phyloP scores from a whole-genome alignment of 2,329 filamentous ascomycete genomes.

The Colletotrichum sp. region DNA sequence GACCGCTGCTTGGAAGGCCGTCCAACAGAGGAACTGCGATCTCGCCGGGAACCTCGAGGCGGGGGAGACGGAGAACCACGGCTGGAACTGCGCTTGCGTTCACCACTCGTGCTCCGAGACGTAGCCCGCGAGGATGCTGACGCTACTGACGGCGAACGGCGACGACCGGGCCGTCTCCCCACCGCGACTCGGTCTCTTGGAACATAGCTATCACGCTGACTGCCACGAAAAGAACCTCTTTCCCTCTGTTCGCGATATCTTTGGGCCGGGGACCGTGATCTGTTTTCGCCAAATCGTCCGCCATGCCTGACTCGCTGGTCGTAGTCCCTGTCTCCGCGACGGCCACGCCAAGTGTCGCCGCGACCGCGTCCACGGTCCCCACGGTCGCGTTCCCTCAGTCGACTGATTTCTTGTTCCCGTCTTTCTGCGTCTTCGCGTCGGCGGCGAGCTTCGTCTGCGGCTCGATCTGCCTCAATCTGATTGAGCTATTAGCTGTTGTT shows the following conservation, averaged over 20 bases:
- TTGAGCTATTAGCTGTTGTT: constrained; percentile 3
- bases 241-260: constrained; percentile 49
- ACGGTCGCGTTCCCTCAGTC: constrained; percentile 70
- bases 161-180: constrained; percentile 45
- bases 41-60: constrained; percentile 37
- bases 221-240: constrained; percentile 41
- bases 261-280: constrained; percentile 54
- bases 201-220: constrained; percentile 57
- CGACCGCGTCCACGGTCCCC: constrained; percentile 57
- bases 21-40: constrained; percentile 31
- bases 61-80: constrained; percentile 36
- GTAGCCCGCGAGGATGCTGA: constrained; percentile 33
- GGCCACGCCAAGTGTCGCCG: constrained; percentile 58
- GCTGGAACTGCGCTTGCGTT: constrained; percentile 31
- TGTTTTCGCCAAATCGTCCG: constrained; percentile 47
- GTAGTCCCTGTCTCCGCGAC: constrained; percentile 57
- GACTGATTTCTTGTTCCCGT: constrained; percentile 74
- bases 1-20: constrained; percentile 43
- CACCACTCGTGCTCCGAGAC: constrained; percentile 37
- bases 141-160: constrained; percentile 40
- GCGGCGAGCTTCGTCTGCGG: constrained; percentile 75
- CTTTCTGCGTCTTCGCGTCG: constrained; percentile 74
- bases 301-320: constrained; percentile 49
- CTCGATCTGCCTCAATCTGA: constrained; percentile 82
- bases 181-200: constrained; percentile 52